These are phyloP conservation scores for Monosporascus sp. DNA, from an alignment of 2,329 filamentous ascomycete species.

Conservation along the genomic window DNA sequence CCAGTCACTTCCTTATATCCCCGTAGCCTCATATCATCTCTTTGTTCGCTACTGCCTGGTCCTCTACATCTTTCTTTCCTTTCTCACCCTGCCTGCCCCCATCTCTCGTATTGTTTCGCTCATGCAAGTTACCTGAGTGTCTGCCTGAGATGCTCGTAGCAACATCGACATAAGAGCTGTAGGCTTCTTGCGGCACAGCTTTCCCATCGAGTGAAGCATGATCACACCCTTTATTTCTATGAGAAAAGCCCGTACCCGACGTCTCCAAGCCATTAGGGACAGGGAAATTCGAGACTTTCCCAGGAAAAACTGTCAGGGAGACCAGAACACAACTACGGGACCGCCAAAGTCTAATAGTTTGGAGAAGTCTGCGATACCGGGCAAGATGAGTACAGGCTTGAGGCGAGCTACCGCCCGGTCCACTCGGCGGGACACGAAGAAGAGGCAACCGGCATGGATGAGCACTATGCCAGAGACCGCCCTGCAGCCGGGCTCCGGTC, in stretches of 20 bases:
- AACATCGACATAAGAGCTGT: background rate
- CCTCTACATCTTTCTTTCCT: background rate
- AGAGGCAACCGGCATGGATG: background rate
- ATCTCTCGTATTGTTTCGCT: background rate
- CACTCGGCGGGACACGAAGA: background rate
- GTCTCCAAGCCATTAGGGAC: background rate
- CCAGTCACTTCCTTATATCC: background rate
- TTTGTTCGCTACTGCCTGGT: background rate
- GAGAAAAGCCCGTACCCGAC: constrained; percentile 3
- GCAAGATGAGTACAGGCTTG: background rate
- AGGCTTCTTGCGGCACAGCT: background rate
- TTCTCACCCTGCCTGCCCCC: background rate
- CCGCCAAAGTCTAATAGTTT: background rate
- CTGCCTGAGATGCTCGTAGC: background rate
- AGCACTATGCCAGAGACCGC: background rate
- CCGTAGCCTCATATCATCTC: too few relatives aligned
- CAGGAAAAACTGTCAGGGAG: background rate
- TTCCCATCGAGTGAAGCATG: constrained; percentile 3
- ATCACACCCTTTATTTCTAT: constrained; percentile 12
- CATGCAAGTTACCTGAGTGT: too few relatives aligned
- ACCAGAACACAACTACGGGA: too few relatives aligned
- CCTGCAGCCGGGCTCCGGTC: background rate
- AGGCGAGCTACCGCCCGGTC: background rate
- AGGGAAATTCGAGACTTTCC: background rate
- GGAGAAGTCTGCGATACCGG: background rate